A percentile compares a stretch with the other conserved stretches of the same genome.
Conservation (phyloP, 2,329 filamentous ascomycete genomes). For the Clarireedia monteithiana region DNA sequence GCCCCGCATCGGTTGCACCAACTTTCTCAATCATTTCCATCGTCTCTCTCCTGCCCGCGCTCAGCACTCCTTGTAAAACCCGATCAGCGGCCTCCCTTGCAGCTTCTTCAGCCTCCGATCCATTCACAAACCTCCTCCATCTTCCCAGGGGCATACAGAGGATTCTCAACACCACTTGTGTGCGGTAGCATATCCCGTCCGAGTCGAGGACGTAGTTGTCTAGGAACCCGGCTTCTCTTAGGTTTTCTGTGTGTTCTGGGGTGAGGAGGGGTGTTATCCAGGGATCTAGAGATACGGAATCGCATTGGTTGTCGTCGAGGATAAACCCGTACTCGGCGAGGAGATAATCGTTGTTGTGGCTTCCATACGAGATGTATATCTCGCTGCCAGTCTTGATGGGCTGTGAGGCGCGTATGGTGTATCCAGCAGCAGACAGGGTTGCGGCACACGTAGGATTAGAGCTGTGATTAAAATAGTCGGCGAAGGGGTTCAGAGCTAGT, state of each 20-base stretch:
- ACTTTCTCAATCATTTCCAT: slow-evolving; percentile 10
- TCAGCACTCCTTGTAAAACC: slow-evolving; percentile 29
- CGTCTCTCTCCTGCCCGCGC: slow-evolving; percentile 6
- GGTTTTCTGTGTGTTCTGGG: slow-evolving; percentile 28
- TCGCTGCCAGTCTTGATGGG: slow-evolving; percentile 52
- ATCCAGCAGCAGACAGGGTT: slow-evolving; percentile 41
- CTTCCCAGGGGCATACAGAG: slow-evolving; percentile 30
- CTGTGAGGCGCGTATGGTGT: slow-evolving; percentile 44
- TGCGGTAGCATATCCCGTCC: slow-evolving; percentile 45
- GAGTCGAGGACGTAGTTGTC: slow-evolving; percentile 44
- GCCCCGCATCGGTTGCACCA: slow-evolving; percentile 10
- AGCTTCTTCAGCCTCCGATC: slow-evolving; percentile 37
- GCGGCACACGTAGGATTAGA: slow-evolving; percentile 34
- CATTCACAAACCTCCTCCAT: slow-evolving; percentile 40
- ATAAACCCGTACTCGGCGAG: slow-evolving; percentile 52
- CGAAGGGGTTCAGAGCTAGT: slow-evolving; percentile 63
- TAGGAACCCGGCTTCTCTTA: slow-evolving; percentile 42
- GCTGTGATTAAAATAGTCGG: slow-evolving; percentile 62
- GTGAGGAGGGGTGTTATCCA: slow-evolving; percentile 22
- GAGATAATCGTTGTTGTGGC: slow-evolving; percentile 65
- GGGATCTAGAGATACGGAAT: slow-evolving; percentile 25
- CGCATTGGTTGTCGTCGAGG: slow-evolving; percentile 25
- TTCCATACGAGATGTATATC: slow-evolving; percentile 61
- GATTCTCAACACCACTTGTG: slow-evolving; percentile 44
- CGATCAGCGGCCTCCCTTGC: slow-evolving; percentile 35